Percentiles rank a stretch among this genome's conserved stretches.
phyloP scores from a whole-genome alignment of 177 flowering plant species.

The Telopea speciosissima region DNA sequence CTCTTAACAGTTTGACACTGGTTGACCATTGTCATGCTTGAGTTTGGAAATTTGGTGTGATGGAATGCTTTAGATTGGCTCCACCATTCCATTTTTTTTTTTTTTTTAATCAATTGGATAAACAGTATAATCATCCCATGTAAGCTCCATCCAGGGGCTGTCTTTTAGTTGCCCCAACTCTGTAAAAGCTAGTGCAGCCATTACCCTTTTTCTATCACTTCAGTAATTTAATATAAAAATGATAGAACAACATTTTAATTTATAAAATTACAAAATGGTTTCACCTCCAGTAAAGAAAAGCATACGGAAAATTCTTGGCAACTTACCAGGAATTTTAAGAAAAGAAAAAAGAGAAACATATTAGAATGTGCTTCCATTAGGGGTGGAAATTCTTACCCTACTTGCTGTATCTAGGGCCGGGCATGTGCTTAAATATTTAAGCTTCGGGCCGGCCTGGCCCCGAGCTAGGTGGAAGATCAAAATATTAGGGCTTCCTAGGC shows the following conservation, averaged over 20 bases:
- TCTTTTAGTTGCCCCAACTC: neutral
- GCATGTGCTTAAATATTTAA: too few species aligned
- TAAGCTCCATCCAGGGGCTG: neutral
- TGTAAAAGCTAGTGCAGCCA: neutral
- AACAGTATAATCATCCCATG: neutral
- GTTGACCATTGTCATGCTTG: neutral
- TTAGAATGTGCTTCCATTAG: too few species aligned
- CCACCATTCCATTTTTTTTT: neutral
- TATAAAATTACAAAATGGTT: neutral
- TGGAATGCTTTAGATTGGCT: neutral
- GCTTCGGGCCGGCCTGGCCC: too few species aligned
- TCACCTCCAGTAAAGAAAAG: neutral
- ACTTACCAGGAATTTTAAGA: too few species aligned
- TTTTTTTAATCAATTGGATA: too few species aligned
- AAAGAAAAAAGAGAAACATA: too few species aligned
- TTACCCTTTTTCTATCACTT: neutral
- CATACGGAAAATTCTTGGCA: neutral
- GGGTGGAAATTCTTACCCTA: too few species aligned
- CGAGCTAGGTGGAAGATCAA: too few species aligned
- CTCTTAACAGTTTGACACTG: too few species aligned
- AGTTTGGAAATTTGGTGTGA: neutral
- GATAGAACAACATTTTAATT: neutral
- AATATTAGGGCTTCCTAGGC: too few species aligned
- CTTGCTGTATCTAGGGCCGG: too few species aligned
- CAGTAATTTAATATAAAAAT: neutral